Evolutionary conservation across 1,284 basidiomycete species (phyloP), one percentile per base, ranked within the genome.

Genomic region (Tremellales sp.): DNA sequence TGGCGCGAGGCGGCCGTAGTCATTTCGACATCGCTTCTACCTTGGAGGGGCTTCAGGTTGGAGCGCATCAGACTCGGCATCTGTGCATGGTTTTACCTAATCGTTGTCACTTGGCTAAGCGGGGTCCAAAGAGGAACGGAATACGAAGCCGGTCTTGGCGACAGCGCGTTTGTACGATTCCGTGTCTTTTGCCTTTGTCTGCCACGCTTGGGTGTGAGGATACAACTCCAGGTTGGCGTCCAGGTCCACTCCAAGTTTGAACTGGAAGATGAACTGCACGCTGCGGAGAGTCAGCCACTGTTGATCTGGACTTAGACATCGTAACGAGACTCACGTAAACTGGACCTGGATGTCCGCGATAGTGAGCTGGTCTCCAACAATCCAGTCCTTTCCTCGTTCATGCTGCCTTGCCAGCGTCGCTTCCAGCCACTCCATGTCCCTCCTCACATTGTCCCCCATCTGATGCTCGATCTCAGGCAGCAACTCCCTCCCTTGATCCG

Each of bases 291-390:
- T 36, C 33, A 36, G 33, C 33, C 15, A 8, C 8, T 8, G 15
- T 31, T 31, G 10, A 8, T 31, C 29, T 31, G 29, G 15, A 15
- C 29, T 31, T 15, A 31, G 29, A 31, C 8, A 15, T 8, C 29
- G 29, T 8, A 31, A 8, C 4, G 29, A 31, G 29, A 31, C 49
- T 12, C 22, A 46, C 49, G 43, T 51, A 40, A 51, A 51, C 39
- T 51, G 49, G 43, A 51, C 46, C 44, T 36, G 27, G 22, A 51
- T 51, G 26, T 51, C 49, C 39, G 49, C 49, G 27, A 39, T 44
- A 11, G 44, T 42, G 27, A 51, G 17, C 2, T 31, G 26, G 13
- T 51, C 39, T 13, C 49, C 49, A 3, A 51, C 49, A 24, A 51
- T 51, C 49, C 49, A 51, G 1, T 10, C 39, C 17, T 44, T 42